Base-by-base conservation (phyloP, 352 stramenopile species). In the Phytophthora sp. region DNA sequence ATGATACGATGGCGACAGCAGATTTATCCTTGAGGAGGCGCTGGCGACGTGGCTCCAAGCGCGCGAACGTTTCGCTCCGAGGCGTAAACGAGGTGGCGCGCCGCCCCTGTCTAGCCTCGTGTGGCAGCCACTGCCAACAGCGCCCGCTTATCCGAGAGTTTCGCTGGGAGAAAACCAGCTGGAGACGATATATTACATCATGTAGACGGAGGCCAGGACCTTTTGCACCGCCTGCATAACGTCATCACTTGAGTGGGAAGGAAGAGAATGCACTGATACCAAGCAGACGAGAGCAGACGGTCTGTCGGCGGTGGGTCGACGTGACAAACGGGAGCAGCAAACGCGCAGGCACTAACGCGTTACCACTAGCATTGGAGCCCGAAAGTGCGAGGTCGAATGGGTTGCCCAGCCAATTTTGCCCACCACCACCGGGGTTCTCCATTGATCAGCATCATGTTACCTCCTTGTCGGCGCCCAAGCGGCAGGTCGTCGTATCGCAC, bases 1-100 rank as follows among this genome's bases (percentile, higher is more conserved):
- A 55, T 45, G 59, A 51, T 56, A 61, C 30, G 35, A 9, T 69
- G 61, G 38, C 61, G 61, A 39, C 52, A 63, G 61, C 41, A 55
- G 20, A 69, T 64, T 64, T 64, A 55, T 64, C 35, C 27, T 16
- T 29, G 38, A 47, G 24, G 20, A 54, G 46, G 11, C 44, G 61
- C 45, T 57, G 49, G 35, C 7, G 18, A 45, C 30, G 15, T 18
- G 18, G 7, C 11, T 55, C 46, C 39, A 45, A 49, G 53, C 36
- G 41, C 26, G 11, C 11, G 29, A 44, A 38, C 58, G 47, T 60
- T 66, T 60, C 49, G 46, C 21, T 24, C 27, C 27, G 13, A 26
- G 11, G 52, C 33, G 44, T 41, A 36, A 63, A 56, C 49, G 45
- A 57, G 20, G 57, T 47, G 39, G 55, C 41, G n/a, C n/a, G 33